Evolutionary conservation across 441 rosid genomes (phyloP).

Genomic region (Arabidopsis hybrid): DNA sequence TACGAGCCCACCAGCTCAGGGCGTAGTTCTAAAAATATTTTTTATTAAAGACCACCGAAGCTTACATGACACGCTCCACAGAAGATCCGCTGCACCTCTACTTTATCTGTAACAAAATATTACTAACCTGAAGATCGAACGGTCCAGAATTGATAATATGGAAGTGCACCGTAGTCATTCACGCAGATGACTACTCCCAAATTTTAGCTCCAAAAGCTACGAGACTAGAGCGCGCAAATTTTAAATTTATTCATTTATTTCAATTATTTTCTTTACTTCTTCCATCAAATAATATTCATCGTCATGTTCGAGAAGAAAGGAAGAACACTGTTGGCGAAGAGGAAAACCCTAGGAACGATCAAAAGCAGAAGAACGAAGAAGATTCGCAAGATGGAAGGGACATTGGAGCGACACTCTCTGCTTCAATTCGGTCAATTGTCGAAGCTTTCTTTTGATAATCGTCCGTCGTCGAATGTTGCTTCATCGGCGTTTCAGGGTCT

Average conservation of each 20-base stretch:
- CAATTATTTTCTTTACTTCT: neutral
- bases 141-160: constrained; percentile 8
- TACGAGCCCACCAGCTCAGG: too few species aligned
- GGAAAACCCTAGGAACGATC: constrained; percentile 53
- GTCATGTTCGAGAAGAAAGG: constrained; percentile 39
- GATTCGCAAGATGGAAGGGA: constrained; percentile 57
- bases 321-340: constrained; percentile 51
- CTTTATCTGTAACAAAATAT: neutral
- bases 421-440: constrained; percentile 50
- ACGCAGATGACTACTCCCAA: constrained; percentile 28
- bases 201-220: constrained; percentile 15
- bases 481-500: constrained; percentile 49
- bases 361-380: constrained; percentile 40
- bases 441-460: constrained; percentile 46
- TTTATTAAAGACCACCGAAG: constrained; percentile 28
- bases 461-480: constrained; percentile 45
- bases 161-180: constrained; percentile 9
- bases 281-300: neutral
- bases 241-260: constrained; percentile 23
- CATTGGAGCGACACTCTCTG: constrained; percentile 53
- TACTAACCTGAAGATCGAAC: neutral
- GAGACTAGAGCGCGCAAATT: constrained; percentile 58
- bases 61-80: constrained; percentile 47
- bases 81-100: constrained; percentile 26
- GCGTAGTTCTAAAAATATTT: constrained; percentile 1